These are phyloP conservation scores for Panicum miliaceum DNA, from an alignment of 176 grass and related monocot genomes.

Conservation along the genomic window DNA sequence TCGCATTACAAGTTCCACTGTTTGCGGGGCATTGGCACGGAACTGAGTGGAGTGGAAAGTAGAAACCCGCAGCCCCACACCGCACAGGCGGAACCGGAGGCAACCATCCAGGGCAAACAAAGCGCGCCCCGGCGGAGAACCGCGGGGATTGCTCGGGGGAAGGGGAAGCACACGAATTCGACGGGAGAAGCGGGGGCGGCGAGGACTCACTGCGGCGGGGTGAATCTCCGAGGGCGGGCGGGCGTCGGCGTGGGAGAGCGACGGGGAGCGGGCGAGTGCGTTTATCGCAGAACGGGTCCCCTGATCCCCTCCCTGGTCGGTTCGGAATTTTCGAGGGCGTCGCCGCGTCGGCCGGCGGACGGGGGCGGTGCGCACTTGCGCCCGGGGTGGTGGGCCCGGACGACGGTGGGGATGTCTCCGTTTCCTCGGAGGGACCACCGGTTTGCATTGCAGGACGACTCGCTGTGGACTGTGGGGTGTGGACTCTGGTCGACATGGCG, in stretches of 20 bases:
- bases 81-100: background rate
- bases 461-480: no score
- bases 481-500: no score
- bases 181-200: background rate
- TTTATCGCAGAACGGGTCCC: background rate
- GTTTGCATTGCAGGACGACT: no score
- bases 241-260: background rate
- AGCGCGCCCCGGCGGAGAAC: background rate
- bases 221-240: background rate
- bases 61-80: background rate
- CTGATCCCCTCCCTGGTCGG: background rate
- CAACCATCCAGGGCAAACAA: background rate
- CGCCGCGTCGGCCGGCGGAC: background rate
- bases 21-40: background rate
- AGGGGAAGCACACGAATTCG: no score
- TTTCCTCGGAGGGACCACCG: background rate
- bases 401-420: background rate
- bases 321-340: background rate
- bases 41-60: background rate
- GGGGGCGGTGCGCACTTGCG: background rate
- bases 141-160: no score
- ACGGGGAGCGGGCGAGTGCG: background rate
- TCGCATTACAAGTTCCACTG: background rate
- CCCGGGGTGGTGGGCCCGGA: background rate
- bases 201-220: constrained; percentile 11